A percentile compares a stretch with the other conserved stretches of the same genome.
Conservation (phyloP, 495 filamentous ascomycete genomes). For the Neurospora intermedia region DNA sequence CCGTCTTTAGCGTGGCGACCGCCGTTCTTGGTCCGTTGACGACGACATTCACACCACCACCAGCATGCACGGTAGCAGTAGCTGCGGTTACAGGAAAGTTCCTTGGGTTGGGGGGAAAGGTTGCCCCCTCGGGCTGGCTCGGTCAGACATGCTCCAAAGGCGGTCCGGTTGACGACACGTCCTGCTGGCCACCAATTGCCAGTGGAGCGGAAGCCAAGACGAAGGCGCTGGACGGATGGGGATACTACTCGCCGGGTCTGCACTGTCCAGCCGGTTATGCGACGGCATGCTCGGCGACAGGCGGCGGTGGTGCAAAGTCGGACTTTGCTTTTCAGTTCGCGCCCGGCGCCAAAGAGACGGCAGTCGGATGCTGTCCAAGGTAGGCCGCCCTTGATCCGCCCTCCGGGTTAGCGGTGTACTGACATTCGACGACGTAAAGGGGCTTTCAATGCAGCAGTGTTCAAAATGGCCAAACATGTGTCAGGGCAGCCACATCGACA, state of each 20-base stretch:
- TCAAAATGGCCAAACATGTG: constrained; percentile 24
- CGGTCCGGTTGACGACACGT: constrained; percentile 13
- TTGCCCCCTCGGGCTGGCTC: constrained; percentile 10
- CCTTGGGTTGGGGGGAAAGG: constrained; percentile 7
- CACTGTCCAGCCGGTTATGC: constrained; percentile 23
- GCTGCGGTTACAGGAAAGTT: constrained; percentile 8
- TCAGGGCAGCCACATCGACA: constrained; percentile 16
- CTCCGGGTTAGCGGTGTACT: neutral
- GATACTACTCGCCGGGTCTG: constrained; percentile 26
- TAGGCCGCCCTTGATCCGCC: constrained; percentile 3
- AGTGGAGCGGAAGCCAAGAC: constrained; percentile 9
- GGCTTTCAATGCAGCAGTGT: constrained; percentile 25
- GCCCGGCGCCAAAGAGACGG: constrained; percentile 21
- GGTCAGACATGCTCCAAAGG: constrained; percentile 15
- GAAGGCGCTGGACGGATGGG: constrained; percentile 17
- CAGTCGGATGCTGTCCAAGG: constrained; percentile 27
- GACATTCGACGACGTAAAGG: constrained; percentile 2
- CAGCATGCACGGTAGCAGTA: constrained; percentile 21
- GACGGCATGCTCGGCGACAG: constrained; percentile 25
- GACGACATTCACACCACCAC: constrained; percentile 24
- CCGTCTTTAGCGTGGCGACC: constrained; percentile 8
- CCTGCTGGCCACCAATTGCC: constrained; percentile 22
- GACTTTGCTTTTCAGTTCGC: constrained; percentile 24
- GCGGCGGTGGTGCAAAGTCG: constrained; percentile 13
- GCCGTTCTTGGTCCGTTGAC: constrained; percentile 26